Conservation (phyloP, 177 flowering plant genomes). For the Vitis hybrid region DNA sequence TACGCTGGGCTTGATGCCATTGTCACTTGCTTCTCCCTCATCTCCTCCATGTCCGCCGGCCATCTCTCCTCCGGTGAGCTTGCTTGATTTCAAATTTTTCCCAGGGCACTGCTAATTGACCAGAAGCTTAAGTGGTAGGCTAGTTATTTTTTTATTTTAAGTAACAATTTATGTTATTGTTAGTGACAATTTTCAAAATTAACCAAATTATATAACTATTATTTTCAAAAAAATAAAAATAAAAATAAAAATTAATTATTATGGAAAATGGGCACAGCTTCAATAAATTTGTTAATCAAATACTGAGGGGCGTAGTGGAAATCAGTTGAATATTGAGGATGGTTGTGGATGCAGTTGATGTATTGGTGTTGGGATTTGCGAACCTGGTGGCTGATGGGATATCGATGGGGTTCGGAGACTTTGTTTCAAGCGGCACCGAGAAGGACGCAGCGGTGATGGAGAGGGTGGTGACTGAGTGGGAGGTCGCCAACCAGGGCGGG, state of each 20-base stretch:
- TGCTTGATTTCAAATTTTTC: not conserved
- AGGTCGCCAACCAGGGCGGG: conserved; percentile 27
- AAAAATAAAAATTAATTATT: too few species aligned
- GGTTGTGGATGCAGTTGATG: conserved; percentile 33
- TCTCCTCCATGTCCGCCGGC: conserved; percentile 52
- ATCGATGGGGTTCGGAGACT: conserved; percentile 72
- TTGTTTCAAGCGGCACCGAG: conserved; percentile 47
- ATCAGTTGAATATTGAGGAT: too few species aligned
- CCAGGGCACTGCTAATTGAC: too few species aligned
- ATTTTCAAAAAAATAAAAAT: too few species aligned
- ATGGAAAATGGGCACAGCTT: too few species aligned
- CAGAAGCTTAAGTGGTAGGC: too few species aligned
- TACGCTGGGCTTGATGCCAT: conserved; percentile 65
- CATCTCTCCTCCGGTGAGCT: conserved; percentile 44
- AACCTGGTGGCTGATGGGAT: conserved; percentile 71
- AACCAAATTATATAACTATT: too few species aligned
- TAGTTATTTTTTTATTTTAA: too few species aligned
- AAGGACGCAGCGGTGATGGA: conserved; percentile 44
- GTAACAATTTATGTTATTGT: too few species aligned
- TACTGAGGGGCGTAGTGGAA: too few species aligned
- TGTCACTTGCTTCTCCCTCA: conserved; percentile 59
- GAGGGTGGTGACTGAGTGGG: conserved; percentile 42
- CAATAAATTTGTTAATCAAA: too few species aligned
- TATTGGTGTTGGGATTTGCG: conserved; percentile 56
- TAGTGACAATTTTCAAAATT: too few species aligned